These are phyloP conservation scores for Metschnikowia koreensis DNA, from an alignment of 805 yeast genomes.

Conservation along the genomic window DNA sequence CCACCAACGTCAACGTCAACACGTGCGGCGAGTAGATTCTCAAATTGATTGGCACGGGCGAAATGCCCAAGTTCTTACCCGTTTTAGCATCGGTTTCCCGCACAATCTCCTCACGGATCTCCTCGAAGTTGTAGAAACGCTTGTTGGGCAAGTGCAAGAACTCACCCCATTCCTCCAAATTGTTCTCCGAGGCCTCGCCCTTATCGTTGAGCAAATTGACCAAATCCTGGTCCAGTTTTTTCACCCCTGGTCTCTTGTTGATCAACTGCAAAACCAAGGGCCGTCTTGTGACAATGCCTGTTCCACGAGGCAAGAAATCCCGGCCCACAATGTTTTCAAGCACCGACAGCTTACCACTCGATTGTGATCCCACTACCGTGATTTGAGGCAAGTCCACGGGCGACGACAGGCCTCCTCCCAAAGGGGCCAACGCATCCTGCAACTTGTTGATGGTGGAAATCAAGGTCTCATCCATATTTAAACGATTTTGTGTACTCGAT, in stretches of 20 bases:
- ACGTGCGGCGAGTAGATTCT: slow-evolving; percentile 94
- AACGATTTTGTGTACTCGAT: neutral
- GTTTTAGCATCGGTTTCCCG: slow-evolving; percentile 85
- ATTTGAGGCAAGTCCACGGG: slow-evolving; percentile 92
- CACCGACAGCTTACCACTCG: slow-evolving; percentile 86
- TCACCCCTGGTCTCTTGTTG: slow-evolving; percentile 52
- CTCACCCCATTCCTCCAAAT: slow-evolving; percentile 94
- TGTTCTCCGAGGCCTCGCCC: slow-evolving; percentile 62
- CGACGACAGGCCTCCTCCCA: slow-evolving; percentile 86
- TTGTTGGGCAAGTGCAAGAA: slow-evolving; percentile 89
- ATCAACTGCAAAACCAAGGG: slow-evolving; percentile 81
- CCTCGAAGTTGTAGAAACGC: slow-evolving; percentile 82
- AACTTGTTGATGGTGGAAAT: slow-evolving; percentile 85
- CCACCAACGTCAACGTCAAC: slow-evolving; percentile 88
- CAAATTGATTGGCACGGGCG: slow-evolving; percentile 88
- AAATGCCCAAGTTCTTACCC: slow-evolving; percentile 82
- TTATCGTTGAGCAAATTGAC: slow-evolving; percentile 41
- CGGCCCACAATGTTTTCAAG: slow-evolving; percentile 89
- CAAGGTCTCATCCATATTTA: slow-evolving; percentile 67
- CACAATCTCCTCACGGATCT: slow-evolving; percentile 86
- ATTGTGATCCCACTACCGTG: slow-evolving; percentile 93
- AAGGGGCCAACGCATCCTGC: slow-evolving; percentile 95
- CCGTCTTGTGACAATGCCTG: slow-evolving; percentile 89
- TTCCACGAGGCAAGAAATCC: slow-evolving; percentile 88
- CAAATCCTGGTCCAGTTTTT: slow-evolving; percentile 33